A percentile compares a stretch with the other conserved stretches of the same genome.
Conservation (phyloP, 2,329 filamentous ascomycete genomes). For the Corinectria fuckeliana region DNA sequence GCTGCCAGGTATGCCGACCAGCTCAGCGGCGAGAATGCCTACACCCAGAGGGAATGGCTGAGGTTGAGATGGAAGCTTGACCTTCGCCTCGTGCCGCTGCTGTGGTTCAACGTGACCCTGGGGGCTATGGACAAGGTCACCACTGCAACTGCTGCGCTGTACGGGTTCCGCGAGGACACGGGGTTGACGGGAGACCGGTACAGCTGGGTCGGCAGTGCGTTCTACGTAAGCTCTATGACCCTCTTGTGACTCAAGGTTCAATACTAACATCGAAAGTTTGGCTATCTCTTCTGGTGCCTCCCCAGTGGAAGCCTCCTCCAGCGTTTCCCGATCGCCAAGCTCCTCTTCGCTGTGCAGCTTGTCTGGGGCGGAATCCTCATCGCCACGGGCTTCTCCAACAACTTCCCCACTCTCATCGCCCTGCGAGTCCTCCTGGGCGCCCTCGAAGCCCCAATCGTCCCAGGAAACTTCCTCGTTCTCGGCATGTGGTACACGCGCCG, state of each 20-base stretch:
- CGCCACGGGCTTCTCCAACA: slow-evolving; percentile 36
- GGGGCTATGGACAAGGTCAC: slow-evolving; percentile 43
- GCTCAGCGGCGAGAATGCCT: slow-evolving; percentile 9
- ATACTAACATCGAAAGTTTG: slow-evolving; percentile 30
- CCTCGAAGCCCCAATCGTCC: slow-evolving; percentile 40
- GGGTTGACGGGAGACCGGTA: slow-evolving; percentile 34
- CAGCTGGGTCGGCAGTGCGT: slow-evolving; percentile 29
- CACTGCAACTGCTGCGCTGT: slow-evolving; percentile 39
- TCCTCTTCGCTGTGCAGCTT: slow-evolving; percentile 34
- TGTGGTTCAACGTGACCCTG: slow-evolving; percentile 37
- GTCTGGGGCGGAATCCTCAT: slow-evolving; percentile 40
- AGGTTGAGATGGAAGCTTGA: slow-evolving; percentile 32
- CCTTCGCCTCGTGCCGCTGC: slow-evolving; percentile 29
- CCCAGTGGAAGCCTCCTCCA: slow-evolving; percentile 42
- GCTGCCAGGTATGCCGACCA: slow-evolving; percentile 9
- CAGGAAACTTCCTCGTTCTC: slow-evolving; percentile 38
- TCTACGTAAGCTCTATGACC: slow-evolving; percentile 1
- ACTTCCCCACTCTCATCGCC: slow-evolving; percentile 35
- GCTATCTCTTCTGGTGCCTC: slow-evolving; percentile 44
- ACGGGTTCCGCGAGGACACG: slow-evolving; percentile 36
- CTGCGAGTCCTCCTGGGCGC: slow-evolving; percentile 40
- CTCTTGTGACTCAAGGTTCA: neutral
- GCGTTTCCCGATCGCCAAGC: slow-evolving; percentile 45
- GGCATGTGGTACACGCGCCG: slow-evolving; percentile 41
- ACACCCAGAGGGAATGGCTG: slow-evolving; percentile 17